These are phyloP conservation scores for Phytophthora nicotianae DNA, from an alignment of 352 stramenopile genomes.

Conservation along the genomic window DNA sequence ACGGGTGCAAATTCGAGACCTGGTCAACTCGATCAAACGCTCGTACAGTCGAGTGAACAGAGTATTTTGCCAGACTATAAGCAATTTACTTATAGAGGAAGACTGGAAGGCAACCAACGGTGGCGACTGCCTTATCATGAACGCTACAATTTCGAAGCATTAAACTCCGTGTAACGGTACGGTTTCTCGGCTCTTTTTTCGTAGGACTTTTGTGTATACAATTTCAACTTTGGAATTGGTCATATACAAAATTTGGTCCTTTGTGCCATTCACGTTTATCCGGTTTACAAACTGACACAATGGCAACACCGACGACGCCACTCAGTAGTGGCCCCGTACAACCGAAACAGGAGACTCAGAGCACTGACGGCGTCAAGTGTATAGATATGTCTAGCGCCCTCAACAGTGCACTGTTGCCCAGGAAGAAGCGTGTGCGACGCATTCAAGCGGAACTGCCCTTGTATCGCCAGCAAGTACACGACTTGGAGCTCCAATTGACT, in stretches of 20 bases:
- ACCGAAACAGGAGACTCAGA: too few species aligned
- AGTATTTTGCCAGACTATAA: slow-evolving; percentile 1
- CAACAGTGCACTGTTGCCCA: neutral
- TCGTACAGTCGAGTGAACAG: neutral
- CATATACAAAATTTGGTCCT: too few species aligned
- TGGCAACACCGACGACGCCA: too few species aligned
- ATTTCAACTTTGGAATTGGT: neutral
- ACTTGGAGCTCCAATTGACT: slow-evolving; percentile 35
- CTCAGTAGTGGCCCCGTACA: too few species aligned
- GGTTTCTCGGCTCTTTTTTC: too few species aligned
- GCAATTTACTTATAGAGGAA: slow-evolving; percentile 5
- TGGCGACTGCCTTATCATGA: too few species aligned
- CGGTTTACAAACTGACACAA: neutral
- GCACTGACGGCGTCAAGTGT: neutral
- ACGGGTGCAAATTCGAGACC: neutral
- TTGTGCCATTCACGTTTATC: too few species aligned
- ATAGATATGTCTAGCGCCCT: neutral
- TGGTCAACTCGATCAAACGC: neutral
- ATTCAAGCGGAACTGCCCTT: slow-evolving; percentile 34
- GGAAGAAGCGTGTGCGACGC: slow-evolving; percentile 18
- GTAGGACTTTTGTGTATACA: too few species aligned
- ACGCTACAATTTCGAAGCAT: too few species aligned
- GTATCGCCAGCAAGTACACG: slow-evolving; percentile 27
- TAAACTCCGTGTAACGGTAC: too few species aligned
- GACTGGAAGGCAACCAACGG: neutral